A percentile compares a stretch with the other conserved stretches of the same genome.
These are phyloP conservation scores for Ceratocystis albifundus DNA, from an alignment of 2,329 filamentous ascomycete genomes.

Conservation along the genomic window DNA sequence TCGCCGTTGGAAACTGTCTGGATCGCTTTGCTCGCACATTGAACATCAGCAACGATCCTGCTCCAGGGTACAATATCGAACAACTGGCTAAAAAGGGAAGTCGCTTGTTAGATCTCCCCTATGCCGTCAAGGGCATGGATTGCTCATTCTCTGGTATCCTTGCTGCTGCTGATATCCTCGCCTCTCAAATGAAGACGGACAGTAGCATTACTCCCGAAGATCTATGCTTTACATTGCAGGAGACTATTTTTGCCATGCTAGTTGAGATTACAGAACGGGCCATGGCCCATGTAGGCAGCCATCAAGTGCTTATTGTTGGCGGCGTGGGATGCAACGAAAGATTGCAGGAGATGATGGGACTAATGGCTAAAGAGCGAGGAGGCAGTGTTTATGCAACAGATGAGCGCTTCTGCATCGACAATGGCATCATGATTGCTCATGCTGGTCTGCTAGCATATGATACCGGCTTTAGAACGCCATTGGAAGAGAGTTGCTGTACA, in stretches of 20 bases:
- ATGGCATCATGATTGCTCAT: conserved; percentile 99
- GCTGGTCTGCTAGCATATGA: conserved; percentile 77
- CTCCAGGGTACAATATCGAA: conserved; percentile 96
- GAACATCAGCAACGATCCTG: conserved; percentile 86
- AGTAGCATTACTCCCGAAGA: conserved; percentile 64
- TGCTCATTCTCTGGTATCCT: conserved; percentile 91
- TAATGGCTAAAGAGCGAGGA: conserved; percentile 80
- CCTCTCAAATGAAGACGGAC: conserved; percentile 48
- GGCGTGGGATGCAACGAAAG: conserved; percentile 93
- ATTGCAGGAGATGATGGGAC: conserved; percentile 95
- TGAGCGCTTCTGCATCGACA: conserved; percentile 96
- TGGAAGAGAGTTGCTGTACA: conserved; percentile 76
- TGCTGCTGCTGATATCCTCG: conserved; percentile 68
- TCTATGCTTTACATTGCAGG: conserved; percentile 87
- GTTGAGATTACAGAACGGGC: conserved; percentile 97
- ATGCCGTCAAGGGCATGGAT: conserved; percentile 98
- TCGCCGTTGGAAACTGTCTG: conserved; percentile 93
- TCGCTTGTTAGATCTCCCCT: conserved; percentile 74
- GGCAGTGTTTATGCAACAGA: conserved; percentile 91
- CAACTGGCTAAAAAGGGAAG: conserved; percentile 69
- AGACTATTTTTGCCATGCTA: conserved; percentile 92
- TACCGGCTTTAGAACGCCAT: conserved; percentile 62
- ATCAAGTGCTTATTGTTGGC: conserved; percentile 86
- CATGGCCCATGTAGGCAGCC: conserved; percentile 91
- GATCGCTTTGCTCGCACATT: conserved; percentile 90